A percentile compares a stretch with the other conserved stretches of the same genome.
These are phyloP conservation scores for Mycena filopes DNA, from an alignment of 768 basidiomycete genomes.

Conservation along the genomic window DNA sequence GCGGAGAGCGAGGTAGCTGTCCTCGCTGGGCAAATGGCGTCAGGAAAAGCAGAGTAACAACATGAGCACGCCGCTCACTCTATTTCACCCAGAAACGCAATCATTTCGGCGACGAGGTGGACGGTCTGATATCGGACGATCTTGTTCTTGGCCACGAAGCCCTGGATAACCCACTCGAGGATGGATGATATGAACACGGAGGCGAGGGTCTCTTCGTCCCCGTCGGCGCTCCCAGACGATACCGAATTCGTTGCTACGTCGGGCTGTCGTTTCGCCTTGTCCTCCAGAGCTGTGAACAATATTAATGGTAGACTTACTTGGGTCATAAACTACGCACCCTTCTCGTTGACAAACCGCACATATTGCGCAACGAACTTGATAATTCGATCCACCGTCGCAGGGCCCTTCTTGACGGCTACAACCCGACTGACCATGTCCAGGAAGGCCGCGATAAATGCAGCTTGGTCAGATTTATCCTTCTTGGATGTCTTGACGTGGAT, in stretches of 20 bases:
- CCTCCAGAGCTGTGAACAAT: conserved; percentile 36
- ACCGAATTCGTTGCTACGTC: conserved; percentile 40
- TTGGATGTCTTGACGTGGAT: conserved; percentile 72
- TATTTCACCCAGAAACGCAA: conserved; percentile 86
- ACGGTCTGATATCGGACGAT: conserved; percentile 83
- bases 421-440: conserved; percentile 78
- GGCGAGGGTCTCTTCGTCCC: conserved; percentile 70
- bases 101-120: conserved; percentile 86
- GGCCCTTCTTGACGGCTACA: conserved; percentile 88
- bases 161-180: conserved; percentile 79
- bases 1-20: conserved; percentile 77
- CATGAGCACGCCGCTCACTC: conserved; percentile 65
- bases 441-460: conserved; percentile 80
- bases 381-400: conserved; percentile 79
- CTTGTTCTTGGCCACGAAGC: conserved; percentile 93
- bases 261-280: conserved; percentile 56
- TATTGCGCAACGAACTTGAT: conserved; percentile 91
- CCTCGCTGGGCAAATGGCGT: conserved; percentile 67
- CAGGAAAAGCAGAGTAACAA: neutral
- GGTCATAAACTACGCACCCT: conserved; percentile 64
- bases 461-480: conserved; percentile 74
- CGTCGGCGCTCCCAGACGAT: conserved; percentile 50
- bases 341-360: conserved; percentile 82
- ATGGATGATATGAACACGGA: conserved; percentile 76
- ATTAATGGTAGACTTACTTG: neutral